These are phyloP conservation scores for Cornus suecica DNA, from an alignment of 148 eudicot species.

Conservation along the genomic window DNA sequence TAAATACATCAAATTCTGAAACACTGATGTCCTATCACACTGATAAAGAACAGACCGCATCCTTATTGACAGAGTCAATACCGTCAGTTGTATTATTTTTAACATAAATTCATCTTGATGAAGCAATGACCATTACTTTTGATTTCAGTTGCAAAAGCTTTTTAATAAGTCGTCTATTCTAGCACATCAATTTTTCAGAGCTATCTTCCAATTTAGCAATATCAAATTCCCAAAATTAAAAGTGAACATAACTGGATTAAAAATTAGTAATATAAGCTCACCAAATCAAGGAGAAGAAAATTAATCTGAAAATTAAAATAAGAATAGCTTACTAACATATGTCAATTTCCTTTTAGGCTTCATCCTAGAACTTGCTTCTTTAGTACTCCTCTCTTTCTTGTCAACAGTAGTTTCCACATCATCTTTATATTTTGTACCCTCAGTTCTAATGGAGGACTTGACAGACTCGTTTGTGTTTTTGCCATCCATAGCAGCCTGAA, in stretches of 20 bases:
- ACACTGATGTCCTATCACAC: background rate
- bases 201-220: background rate
- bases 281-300: background rate
- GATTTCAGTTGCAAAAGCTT: background rate
- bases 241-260: background rate
- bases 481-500: conserved; percentile 8
- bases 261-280: conserved; percentile 4
- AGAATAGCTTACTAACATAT: conserved; percentile 28
- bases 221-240: background rate
- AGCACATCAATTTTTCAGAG: background rate
- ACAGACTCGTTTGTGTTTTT: conserved; percentile 1
- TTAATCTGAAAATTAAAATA: background rate
- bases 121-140: background rate
- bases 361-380: conserved; percentile 11
- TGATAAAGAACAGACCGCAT: background rate
- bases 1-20: background rate
- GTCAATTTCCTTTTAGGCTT: conserved; percentile 26
- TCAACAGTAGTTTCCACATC: background rate
- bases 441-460: conserved; percentile 1
- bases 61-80: background rate
- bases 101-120: background rate
- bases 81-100: background rate
- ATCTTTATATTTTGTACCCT: conserved; percentile 5
- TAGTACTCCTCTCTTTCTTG: conserved; percentile 5
- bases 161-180: background rate